These are phyloP conservation scores for Hypoxylon sp. DNA, from an alignment of 2,329 filamentous ascomycete genomes.

Conservation along the genomic window DNA sequence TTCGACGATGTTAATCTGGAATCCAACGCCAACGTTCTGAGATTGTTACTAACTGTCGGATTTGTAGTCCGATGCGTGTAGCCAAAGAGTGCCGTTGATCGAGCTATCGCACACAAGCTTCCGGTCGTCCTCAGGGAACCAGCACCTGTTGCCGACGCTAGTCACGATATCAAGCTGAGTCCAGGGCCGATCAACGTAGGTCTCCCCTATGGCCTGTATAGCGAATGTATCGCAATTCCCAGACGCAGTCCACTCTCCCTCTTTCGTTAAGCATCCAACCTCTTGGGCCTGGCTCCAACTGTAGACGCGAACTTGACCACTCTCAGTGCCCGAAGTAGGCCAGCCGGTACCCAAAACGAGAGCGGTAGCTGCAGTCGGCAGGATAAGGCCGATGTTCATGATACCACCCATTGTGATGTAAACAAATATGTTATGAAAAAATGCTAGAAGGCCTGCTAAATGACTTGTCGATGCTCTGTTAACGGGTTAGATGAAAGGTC, in stretches of 20 bases:
- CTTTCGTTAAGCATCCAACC: constrained; percentile 28
- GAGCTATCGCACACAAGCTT: constrained; percentile 25
- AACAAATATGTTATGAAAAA: background rate
- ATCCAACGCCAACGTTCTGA: background rate
- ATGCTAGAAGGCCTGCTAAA: background rate
- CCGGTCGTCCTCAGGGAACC: constrained; percentile 18
- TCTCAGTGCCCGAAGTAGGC: constrained; percentile 26
- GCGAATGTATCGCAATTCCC: constrained; percentile 28
- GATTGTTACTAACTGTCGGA: constrained; percentile 16
- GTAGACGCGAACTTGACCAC: constrained; percentile 28
- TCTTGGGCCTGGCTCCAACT: constrained; percentile 23
- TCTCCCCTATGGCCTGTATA: constrained; percentile 11
- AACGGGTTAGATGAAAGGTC: background rate
- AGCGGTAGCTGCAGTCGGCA: constrained; percentile 10
- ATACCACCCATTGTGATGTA: constrained; percentile 15
- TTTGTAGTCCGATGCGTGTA: constrained; percentile 26
- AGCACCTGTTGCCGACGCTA: constrained; percentile 24
- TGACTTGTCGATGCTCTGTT: background rate
- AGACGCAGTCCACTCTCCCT: constrained; percentile 32
- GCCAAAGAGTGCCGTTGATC: constrained; percentile 17
- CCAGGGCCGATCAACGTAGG: constrained; percentile 23
- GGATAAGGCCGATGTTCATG: constrained; percentile 5
- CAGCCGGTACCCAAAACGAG: constrained; percentile 23
- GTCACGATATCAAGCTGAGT: constrained; percentile 25
- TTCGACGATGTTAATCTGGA: background rate